Conservation (phyloP, 2,329 filamentous ascomycete genomes). For the Sarocladium oryzae region DNA sequence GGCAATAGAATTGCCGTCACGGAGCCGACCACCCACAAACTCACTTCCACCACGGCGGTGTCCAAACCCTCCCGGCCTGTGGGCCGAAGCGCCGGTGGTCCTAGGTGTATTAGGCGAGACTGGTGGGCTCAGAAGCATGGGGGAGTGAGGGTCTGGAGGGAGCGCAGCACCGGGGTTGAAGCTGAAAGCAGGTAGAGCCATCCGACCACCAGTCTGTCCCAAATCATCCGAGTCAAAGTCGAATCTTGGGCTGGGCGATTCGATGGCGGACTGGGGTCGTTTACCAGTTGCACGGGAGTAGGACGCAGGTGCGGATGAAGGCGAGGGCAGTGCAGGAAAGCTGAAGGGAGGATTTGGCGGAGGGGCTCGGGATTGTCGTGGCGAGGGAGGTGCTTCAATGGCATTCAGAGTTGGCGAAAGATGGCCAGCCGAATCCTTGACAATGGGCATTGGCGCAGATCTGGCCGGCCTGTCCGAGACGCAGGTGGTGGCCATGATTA, state of each 20-base stretch:
- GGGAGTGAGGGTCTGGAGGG: constrained; percentile 24
- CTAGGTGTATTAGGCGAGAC: constrained; percentile 46
- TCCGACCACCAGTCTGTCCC: constrained; percentile 23
- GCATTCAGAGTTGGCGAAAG: constrained; percentile 17
- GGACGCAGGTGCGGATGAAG: constrained; percentile 49
- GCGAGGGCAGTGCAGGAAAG: constrained; percentile 55
- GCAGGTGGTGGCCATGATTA: constrained; percentile 36
- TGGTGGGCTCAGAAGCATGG: constrained; percentile 45
- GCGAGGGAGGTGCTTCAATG: constrained; percentile 13
- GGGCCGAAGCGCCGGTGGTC: constrained; percentile 44
- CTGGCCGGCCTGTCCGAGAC: constrained; percentile 29
- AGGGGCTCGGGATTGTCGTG: constrained; percentile 22
- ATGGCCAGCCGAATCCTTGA: constrained; percentile 20
- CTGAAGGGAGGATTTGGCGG: constrained; percentile 59
- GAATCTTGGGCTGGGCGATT: constrained; percentile 30
- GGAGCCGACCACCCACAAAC: constrained; percentile 70
- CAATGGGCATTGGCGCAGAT: constrained; percentile 19
- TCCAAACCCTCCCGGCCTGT: constrained; percentile 57
- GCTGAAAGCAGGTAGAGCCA: constrained; percentile 46
- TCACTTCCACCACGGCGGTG: constrained; percentile 81
- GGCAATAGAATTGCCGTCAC: constrained; percentile 50
- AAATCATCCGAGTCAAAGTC: constrained; percentile 23
- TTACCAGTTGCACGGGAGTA: constrained; percentile 42
- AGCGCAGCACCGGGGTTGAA: constrained; percentile 46
- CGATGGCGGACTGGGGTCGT: constrained; percentile 48